Evolutionary conservation across 768 basidiomycete genomes (phyloP), one percentile per base, ranked within the genome.

Genomic region (Cystobasidium tubakii): DNA sequence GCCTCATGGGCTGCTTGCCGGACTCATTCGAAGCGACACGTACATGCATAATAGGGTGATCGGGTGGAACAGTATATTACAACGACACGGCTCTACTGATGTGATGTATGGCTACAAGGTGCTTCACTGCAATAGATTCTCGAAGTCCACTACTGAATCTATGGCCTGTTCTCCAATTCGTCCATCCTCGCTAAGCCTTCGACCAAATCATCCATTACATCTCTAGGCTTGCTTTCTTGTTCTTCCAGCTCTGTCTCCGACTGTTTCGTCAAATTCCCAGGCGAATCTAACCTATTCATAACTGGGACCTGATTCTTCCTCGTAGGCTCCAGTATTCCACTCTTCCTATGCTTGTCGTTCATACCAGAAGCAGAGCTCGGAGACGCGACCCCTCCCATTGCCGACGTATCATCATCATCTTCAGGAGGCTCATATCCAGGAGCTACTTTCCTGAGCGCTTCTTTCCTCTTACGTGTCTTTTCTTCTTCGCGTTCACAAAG

Each of bases 201-300:
- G n/a, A 91, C 90, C 33, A 92, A 81, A 75, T 89, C 87, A 63
- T 90, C 88, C 89, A 93, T 90, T 19, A 88, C 88, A 43, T 88
- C 87, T 75, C 81, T 83, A 21, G 80, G 76, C 6, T 53, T 62
- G 33, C 77, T 21, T 54, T 23, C 36, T 53, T 19, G 53, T 17
- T 25, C 73, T 76, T 50, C 54, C 54, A 27, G 55, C 46, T 17
- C 63, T 1, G 19, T 31, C 36, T 73, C 75, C 69, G 60, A 62
- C 46, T 54, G 42, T 0, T 53, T 33, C 1, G 31, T 31, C 17
- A 31, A 17, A 46, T 39, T 31, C 23, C 9, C 66, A 54, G 34
- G 15, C 63, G 66, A 17, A 50, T 19, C 13, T 55, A 29, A 17
- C 25, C 4, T 31, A 27, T 34, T 19, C 21, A 21, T 50, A 3